Evolutionary conservation across 129 eudicot genomes (phyloP).

Genomic region (Lonicera japonica): DNA sequence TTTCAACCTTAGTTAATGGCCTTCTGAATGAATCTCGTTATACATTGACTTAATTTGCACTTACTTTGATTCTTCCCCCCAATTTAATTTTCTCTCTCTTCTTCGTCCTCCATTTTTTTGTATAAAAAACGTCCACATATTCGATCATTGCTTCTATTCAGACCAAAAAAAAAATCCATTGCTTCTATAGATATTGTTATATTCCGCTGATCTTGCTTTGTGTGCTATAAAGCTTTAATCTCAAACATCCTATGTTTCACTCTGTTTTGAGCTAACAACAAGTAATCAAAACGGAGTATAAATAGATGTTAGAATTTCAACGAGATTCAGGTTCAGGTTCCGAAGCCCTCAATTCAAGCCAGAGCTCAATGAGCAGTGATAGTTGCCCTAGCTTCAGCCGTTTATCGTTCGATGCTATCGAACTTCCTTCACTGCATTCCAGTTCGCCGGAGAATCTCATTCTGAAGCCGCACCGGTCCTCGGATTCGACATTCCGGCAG

Average conservation of each 20-base stretch:
- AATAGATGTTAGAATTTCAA: conserved; percentile 25
- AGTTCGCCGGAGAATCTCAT: conserved; percentile 37
- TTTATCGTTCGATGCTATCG: conserved; percentile 53
- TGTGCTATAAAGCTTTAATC: not conserved
- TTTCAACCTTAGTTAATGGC: conserved; percentile 3
- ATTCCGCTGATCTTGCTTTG: not conserved
- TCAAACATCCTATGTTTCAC: not conserved
- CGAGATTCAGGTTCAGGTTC: conserved; percentile 23
- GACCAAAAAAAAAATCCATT: too few relatives aligned
- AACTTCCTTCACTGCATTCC: conserved; percentile 22
- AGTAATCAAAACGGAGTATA: too few relatives aligned
- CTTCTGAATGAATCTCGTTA: not conserved
- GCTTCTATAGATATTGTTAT: too few relatives aligned
- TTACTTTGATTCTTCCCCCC: not conserved
- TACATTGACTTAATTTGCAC: not conserved
- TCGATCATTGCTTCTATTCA: not conserved
- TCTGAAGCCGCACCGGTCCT: conserved; percentile 70
- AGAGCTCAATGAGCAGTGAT: conserved; percentile 64
- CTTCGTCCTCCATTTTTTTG: not conserved
- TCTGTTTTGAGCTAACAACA: too few relatives aligned
- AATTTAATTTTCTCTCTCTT: not conserved
- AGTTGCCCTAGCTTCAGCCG: conserved; percentile 66
- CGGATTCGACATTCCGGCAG: conserved; percentile 39
- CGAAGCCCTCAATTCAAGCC: conserved; percentile 29
- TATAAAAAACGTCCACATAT: not conserved